These are phyloP conservation scores for Pyrenophora tritici-repentis DNA, from an alignment of 2,329 filamentous ascomycete genomes.

Conservation along the genomic window DNA sequence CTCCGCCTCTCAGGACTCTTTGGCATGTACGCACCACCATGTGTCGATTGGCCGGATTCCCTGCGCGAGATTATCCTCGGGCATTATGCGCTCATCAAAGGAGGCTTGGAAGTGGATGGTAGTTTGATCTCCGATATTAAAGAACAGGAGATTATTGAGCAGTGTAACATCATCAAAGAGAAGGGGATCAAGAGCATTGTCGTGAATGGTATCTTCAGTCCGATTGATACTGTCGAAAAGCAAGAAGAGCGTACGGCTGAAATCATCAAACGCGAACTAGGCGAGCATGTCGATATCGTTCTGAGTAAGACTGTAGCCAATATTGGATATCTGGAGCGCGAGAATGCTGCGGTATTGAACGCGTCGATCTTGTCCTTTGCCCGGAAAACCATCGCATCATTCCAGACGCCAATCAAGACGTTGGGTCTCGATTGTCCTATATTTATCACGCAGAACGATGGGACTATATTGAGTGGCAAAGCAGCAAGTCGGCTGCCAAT, in stretches of 20 bases:
- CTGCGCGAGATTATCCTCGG: conserved; percentile 55
- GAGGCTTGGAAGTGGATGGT: conserved; percentile 58
- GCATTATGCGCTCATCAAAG: conserved; percentile 53
- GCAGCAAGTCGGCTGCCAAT: conserved; percentile 56
- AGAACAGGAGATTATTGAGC: conserved; percentile 52
- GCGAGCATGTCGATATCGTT: conserved; percentile 54
- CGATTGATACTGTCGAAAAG: conserved; percentile 58
- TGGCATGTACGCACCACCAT: conserved; percentile 56
- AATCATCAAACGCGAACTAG: conserved; percentile 55
- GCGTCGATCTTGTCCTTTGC: conserved; percentile 56
- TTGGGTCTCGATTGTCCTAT: conserved; percentile 54
- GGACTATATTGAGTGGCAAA: conserved; percentile 54
- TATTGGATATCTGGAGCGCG: conserved; percentile 56
- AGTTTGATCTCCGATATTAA: conserved; percentile 51
- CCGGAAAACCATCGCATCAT: conserved; percentile 52
- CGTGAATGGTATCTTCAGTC: conserved; percentile 62
- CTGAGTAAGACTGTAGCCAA: conserved; percentile 58
- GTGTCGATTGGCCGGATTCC: conserved; percentile 55
- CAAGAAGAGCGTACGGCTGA: conserved; percentile 59
- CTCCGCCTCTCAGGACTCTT: conserved; percentile 57
- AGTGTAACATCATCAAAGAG: conserved; percentile 52
- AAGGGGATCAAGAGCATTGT: conserved; percentile 56
- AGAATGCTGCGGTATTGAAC: conserved; percentile 59
- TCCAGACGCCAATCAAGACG: conserved; percentile 53
- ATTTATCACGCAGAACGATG: conserved; percentile 60